These are phyloP conservation scores for Boletus rufocinnamomeus DNA, from an alignment of 768 basidiomycete species.

Conservation along the genomic window DNA sequence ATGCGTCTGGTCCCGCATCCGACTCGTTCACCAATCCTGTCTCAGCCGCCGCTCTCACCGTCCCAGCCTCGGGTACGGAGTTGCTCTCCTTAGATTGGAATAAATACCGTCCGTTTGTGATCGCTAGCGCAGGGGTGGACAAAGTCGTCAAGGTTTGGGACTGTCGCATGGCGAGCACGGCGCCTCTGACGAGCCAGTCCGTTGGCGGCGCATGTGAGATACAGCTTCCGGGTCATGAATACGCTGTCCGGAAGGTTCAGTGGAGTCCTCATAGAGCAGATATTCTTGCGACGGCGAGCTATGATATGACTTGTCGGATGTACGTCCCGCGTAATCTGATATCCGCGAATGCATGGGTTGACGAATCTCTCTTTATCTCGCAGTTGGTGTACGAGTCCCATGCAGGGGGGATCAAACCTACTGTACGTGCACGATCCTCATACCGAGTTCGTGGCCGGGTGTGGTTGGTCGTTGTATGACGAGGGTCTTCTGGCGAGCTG, in stretches of 20 bases:
- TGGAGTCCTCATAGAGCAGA: slow-evolving; percentile 84
- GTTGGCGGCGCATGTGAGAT: slow-evolving; percentile 75
- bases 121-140: slow-evolving; percentile 83
- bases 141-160: slow-evolving; percentile 80
- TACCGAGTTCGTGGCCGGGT: slow-evolving; percentile 93
- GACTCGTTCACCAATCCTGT: slow-evolving; percentile 68
- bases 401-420: slow-evolving; percentile 49
- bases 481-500: slow-evolving; percentile 86
- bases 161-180: slow-evolving; percentile 76
- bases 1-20: slow-evolving; percentile 48
- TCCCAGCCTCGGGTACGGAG: slow-evolving; percentile 78
- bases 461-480: slow-evolving; percentile 91
- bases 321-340: slow-evolving; percentile 44
- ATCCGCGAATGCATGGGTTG: not conserved
- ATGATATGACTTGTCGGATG: slow-evolving; percentile 96
- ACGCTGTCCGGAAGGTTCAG: slow-evolving; percentile 84
- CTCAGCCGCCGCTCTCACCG: slow-evolving; percentile 69
- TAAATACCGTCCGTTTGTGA: slow-evolving; percentile 77
- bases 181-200: slow-evolving; percentile 45
- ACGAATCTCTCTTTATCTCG: not conserved
- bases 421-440: slow-evolving; percentile 81
- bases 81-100: slow-evolving; percentile 89
- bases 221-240: slow-evolving; percentile 82
- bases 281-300: slow-evolving; percentile 69
- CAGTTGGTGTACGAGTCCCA: slow-evolving; percentile 76